These are phyloP conservation scores for Speleostelium caveatum DNA, from an alignment of 78 protist genomes.

Conservation along the genomic window DNA sequence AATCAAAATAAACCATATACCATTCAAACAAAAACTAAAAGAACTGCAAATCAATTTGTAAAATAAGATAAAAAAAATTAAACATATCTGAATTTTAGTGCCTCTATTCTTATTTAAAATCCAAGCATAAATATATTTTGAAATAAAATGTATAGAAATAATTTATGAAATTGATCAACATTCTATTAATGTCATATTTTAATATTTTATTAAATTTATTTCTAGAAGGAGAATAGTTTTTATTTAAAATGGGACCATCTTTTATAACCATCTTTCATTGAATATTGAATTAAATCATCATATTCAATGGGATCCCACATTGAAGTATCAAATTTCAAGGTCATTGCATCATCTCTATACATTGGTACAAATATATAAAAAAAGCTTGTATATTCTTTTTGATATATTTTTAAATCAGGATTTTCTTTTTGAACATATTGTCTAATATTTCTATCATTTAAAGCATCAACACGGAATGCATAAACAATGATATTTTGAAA, in stretches of 20 bases:
- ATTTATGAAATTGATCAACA: no score
- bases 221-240: no score
- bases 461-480: conserved; percentile 9
- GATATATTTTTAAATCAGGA: neutral
- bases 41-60: no score
- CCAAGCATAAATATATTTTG: no score
- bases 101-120: no score
- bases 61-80: no score
- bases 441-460: neutral
- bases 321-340: neutral
- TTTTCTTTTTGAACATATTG: neutral
- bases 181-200: no score
- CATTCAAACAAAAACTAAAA: no score
- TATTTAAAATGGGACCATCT: conserved; percentile 1
- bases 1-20: no score
- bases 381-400: neutral
- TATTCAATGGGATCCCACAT: neutral
- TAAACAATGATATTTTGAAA: conserved; percentile 13
- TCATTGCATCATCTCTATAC: conserved; percentile 1
- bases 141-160: no score
- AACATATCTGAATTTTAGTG: no score
- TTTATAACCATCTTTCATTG: conserved; percentile 2
- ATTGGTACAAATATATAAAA: conserved; percentile 20
- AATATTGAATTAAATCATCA: conserved; percentile 8
- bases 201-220: no score